phyloP scores from a whole-genome alignment of 1,139 yeast genomes.

The Candida sanyaensis region DNA sequence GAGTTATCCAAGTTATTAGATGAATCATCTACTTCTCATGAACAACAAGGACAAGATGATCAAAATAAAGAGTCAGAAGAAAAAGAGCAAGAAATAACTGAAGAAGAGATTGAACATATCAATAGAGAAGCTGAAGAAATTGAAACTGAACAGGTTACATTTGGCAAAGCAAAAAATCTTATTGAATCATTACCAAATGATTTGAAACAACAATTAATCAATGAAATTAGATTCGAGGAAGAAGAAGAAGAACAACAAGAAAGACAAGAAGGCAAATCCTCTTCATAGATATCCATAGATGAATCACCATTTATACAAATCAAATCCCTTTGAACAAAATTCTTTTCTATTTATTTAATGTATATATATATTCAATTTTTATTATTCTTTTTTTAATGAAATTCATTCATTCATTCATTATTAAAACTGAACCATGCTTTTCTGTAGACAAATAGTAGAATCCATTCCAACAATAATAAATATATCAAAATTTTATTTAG shows the following conservation, averaged over 20 bases:
- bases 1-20: conserved; percentile 48
- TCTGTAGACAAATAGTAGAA: too few relatives aligned
- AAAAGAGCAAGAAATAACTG: conserved; percentile 20
- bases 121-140: conserved; percentile 29
- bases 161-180: conserved; percentile 29
- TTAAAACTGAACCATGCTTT: too few relatives aligned
- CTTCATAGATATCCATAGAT: not conserved
- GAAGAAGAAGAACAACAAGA: conserved; percentile 24
- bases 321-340: not conserved
- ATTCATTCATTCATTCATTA: not conserved
- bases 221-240: conserved; percentile 22
- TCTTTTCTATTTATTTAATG: conserved; percentile 1
- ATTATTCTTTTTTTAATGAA: not conserved
- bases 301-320: not conserved
- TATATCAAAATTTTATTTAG: not conserved
- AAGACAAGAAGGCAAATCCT: not conserved
- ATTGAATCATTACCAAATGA: conserved; percentile 44
- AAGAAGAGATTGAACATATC: conserved; percentile 23
- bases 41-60: conserved; percentile 23
- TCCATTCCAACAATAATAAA: not conserved
- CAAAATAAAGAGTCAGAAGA: conserved; percentile 23
- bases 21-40: conserved; percentile 30
- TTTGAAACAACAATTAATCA: conserved; percentile 30
- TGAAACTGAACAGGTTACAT: conserved; percentile 21
- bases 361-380: not conserved